phyloP scores from a whole-genome alignment of 495 filamentous ascomycete genomes.

The Penicillium mononematosum region DNA sequence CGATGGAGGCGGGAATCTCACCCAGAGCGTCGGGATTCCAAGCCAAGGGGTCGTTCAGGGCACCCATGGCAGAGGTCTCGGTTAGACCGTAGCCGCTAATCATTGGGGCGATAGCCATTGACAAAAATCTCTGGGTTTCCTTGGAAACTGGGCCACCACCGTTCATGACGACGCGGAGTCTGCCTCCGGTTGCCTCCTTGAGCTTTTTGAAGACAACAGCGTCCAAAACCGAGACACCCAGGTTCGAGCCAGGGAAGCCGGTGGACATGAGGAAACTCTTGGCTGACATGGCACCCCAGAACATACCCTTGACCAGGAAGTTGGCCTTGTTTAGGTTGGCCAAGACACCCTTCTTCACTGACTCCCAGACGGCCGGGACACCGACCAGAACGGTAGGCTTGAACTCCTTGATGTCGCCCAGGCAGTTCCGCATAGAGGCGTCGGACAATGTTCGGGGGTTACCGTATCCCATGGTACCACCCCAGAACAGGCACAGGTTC shows the following conservation, averaged over 20 bases:
- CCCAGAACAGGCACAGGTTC: conserved; percentile 89
- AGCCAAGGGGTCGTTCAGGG: conserved; percentile 81
- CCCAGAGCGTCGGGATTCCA: conserved; percentile 86
- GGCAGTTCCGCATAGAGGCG: conserved; percentile 84
- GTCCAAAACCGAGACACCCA: conserved; percentile 68
- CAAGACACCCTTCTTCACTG: conserved; percentile 96
- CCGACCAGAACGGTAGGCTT: conserved; percentile 88
- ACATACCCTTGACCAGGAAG: conserved; percentile 73
- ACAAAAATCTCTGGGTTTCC: conserved; percentile 85
- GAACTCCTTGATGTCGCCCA: conserved; percentile 93
- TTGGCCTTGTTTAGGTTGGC: conserved; percentile 77
- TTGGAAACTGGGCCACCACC: conserved; percentile 83
- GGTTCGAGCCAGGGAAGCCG: conserved; percentile 67
- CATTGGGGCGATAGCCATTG: conserved; percentile 85
- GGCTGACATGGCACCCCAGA: conserved; percentile 85
- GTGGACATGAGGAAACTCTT: conserved; percentile 76
- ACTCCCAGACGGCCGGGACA: conserved; percentile 96
- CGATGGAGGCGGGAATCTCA: conserved; percentile 74
- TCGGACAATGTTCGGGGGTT: conserved; percentile 93
- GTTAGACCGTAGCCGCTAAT: conserved; percentile 94
- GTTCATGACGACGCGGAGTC: conserved; percentile 78
- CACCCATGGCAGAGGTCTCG: conserved; percentile 92
- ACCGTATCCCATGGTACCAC: conserved; percentile 95
- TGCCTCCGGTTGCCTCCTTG: conserved; percentile 85
- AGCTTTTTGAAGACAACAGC: conserved; percentile 84